A percentile compares a stretch with the other conserved stretches of the same genome.
These are phyloP conservation scores for Cladosporium cucumerinum DNA, from an alignment of 2,329 filamentous ascomycete genomes.

Conservation along the genomic window DNA sequence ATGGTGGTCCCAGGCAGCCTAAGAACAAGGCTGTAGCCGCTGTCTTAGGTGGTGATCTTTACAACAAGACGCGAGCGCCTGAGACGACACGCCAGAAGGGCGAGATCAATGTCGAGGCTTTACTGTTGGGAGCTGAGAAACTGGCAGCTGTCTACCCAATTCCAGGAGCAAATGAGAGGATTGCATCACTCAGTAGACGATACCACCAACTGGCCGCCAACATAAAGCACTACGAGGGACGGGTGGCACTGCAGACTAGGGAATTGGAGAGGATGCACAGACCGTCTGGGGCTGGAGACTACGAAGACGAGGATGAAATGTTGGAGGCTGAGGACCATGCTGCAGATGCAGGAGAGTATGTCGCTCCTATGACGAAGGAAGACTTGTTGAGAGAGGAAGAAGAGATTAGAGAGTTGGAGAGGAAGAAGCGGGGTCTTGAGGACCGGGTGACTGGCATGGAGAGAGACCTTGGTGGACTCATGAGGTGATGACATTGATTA, in stretches of 20 bases:
- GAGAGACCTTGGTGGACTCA: conserved; percentile 61
- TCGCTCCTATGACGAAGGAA: conserved; percentile 60
- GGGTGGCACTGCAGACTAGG: conserved; percentile 71
- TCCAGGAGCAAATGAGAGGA: conserved; percentile 72
- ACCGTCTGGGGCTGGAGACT: conserved; percentile 33
- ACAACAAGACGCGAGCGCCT: conserved; percentile 69
- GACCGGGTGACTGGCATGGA: conserved; percentile 66
- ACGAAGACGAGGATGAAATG: conserved; percentile 47
- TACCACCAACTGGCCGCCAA: conserved; percentile 70
- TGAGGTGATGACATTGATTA: conserved; percentile 42
- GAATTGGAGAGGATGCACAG: conserved; percentile 70
- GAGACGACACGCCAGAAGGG: conserved; percentile 53
- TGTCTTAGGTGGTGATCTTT: conserved; percentile 81
- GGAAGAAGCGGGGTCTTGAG: conserved; percentile 60
- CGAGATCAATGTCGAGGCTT: conserved; percentile 80
- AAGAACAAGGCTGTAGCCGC: conserved; percentile 84
- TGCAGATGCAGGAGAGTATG: conserved; percentile 28
- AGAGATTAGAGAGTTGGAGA: conserved; percentile 61
- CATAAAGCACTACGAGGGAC: conserved; percentile 73
- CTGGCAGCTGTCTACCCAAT: conserved; percentile 84
- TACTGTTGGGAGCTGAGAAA: conserved; percentile 85
- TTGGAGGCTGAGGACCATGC: conserved; percentile 49
- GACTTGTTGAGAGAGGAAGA: conserved; percentile 68
- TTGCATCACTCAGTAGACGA: conserved; percentile 67
- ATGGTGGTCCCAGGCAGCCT: conserved; percentile 48